Percentiles rank a stretch among this genome's conserved stretches.
phyloP scores from a whole-genome alignment of 768 basidiomycete species.

The Ramaria sp. region DNA sequence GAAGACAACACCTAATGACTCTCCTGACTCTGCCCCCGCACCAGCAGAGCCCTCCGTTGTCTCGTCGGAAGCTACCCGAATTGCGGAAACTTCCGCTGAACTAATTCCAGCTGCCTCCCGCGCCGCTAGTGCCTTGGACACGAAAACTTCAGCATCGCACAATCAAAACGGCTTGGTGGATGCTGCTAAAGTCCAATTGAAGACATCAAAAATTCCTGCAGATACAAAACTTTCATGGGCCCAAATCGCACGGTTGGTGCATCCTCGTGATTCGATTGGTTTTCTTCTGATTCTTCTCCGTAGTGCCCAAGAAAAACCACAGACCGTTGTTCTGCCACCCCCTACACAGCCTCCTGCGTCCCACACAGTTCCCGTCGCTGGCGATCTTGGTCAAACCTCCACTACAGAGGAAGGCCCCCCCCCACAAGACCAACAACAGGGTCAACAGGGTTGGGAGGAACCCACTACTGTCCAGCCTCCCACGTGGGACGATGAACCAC shows the following conservation, averaged over 20 bases:
- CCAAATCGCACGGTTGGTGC: constrained; percentile 61
- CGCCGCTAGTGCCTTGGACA: neutral
- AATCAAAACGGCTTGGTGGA: neutral
- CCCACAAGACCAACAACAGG: constrained; percentile 16
- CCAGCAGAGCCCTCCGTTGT: neutral
- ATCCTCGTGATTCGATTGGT: neutral
- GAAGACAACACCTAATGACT: neutral
- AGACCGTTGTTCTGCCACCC: constrained; percentile 23
- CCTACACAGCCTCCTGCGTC: constrained; percentile 14
- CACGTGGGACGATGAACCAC: constrained; percentile 63
- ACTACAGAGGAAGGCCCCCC: constrained; percentile 13
- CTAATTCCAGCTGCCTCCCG: neutral
- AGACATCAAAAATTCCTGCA: constrained; percentile 29
- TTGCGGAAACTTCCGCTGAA: neutral
- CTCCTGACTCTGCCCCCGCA: neutral
- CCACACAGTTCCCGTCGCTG: constrained; percentile 16
- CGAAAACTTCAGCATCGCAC: neutral
- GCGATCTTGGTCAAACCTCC: constrained; percentile 18
- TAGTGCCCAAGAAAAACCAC: constrained; percentile 20
- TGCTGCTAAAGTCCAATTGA: neutral
- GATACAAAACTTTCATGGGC: constrained; percentile 80
- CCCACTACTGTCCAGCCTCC: constrained; percentile 59
- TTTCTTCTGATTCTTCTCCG: neutral
- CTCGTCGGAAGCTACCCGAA: neutral
- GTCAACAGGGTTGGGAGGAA: constrained; percentile 51